phyloP scores from a whole-genome alignment of 768 basidiomycete species.

The Russula virescens region DNA sequence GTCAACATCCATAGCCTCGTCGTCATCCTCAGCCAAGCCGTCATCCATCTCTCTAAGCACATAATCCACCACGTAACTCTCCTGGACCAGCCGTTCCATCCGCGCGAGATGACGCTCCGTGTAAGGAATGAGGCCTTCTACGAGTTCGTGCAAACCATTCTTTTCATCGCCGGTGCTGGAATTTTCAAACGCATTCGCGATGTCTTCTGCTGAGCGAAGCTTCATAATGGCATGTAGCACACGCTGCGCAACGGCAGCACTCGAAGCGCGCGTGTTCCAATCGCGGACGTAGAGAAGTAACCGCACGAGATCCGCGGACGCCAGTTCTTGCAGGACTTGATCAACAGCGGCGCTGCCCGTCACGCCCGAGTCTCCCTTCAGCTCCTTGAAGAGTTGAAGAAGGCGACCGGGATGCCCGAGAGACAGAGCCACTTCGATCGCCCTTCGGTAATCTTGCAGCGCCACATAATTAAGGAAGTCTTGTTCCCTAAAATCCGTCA shows the following conservation, averaged over 20 bases:
- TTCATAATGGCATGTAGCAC: conserved; percentile 79
- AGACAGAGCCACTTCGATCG: conserved; percentile 84
- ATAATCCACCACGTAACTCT: conserved; percentile 94
- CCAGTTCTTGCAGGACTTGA: conserved; percentile 69
- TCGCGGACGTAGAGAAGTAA: conserved; percentile 77
- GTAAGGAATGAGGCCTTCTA: conserved; percentile 88
- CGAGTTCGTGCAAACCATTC: conserved; percentile 54
- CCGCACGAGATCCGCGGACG: conserved; percentile 67
- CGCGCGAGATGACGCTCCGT: conserved; percentile 87
- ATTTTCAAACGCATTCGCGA: conserved; percentile 55
- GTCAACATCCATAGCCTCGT: conserved; percentile 26
- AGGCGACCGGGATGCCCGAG: conserved; percentile 93
- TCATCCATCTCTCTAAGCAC: conserved; percentile 81
- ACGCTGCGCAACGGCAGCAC: conserved; percentile 76
- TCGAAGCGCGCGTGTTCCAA: conserved; percentile 96
- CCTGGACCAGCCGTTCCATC: conserved; percentile 83
- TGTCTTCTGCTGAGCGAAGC: conserved; percentile 65
- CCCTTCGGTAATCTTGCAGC: conserved; percentile 83
- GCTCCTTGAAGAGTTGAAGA: conserved; percentile 66
- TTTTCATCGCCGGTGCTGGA: conserved; percentile 22
- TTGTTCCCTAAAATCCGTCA: conserved; percentile 68
- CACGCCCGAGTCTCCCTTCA: conserved; percentile 38
- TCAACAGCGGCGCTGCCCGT: conserved; percentile 76
- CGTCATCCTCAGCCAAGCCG: conserved; percentile 38
- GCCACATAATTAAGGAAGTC: conserved; percentile 88